phyloP scores from a whole-genome alignment of 352 stramenopile genomes.

The Ochromonadaceae sp. region DNA sequence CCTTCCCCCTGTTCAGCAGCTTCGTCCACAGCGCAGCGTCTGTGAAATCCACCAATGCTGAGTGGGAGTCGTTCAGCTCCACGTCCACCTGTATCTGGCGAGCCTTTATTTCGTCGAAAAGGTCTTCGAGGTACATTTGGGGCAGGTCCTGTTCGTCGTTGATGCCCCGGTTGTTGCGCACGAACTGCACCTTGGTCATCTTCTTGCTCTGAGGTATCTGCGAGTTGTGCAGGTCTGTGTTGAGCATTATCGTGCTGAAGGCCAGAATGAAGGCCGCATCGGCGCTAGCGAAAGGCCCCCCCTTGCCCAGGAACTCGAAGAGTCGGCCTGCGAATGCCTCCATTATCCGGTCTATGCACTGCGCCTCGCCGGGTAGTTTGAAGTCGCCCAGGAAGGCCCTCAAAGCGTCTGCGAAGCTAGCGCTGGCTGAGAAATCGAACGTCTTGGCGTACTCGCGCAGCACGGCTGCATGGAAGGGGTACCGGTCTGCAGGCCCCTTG shows the following conservation, averaged over 20 bases:
- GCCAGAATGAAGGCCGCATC: constrained; percentile 85
- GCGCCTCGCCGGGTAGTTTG: constrained; percentile 86
- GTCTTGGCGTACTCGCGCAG: constrained; percentile 48
- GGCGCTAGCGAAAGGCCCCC: constrained; percentile 28
- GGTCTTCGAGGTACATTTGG: constrained; percentile 61
- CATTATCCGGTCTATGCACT: constrained; percentile 86
- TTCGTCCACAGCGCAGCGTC: neutral
- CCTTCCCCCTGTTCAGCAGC: neutral
- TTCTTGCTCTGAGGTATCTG: constrained; percentile 52
- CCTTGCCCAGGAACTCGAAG: constrained; percentile 27
- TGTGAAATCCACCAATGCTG: neutral
- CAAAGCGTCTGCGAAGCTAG: constrained; percentile 68
- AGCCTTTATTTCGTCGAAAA: constrained; percentile 54
- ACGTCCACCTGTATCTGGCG: neutral
- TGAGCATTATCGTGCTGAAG: constrained; percentile 74
- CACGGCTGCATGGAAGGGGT: constrained; percentile 84
- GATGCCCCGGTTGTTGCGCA: constrained; percentile 89
- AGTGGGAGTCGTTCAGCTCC: neutral
- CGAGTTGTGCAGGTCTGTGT: constrained; percentile 65
- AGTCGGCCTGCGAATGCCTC: constrained; percentile 40
- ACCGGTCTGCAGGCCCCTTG: constrained; percentile 81
- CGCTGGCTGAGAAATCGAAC: constrained; percentile 73
- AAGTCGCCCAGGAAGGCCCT: constrained; percentile 83
- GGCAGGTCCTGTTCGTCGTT: constrained; percentile 85
- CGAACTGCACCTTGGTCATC: constrained; percentile 85